Base-by-base conservation (phyloP, 306 rosid genomes). In the Begonia loranthoides region DNA sequence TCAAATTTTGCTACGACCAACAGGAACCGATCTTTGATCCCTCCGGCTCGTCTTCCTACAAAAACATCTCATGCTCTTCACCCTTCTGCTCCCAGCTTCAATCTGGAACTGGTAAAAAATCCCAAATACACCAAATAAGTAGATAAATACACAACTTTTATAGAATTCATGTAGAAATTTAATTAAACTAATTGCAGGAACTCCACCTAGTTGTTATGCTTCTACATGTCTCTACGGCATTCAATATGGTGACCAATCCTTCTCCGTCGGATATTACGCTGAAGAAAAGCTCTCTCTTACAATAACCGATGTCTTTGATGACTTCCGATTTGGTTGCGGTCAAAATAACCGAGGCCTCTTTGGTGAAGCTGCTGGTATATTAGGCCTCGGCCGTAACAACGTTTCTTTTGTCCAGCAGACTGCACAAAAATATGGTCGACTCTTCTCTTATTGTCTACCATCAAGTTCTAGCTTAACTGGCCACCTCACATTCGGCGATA, bases 391-490 rank as follows among this genome's bases (percentile, higher is more conserved):
- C 48, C 82, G 92, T 14, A 61, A 69, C 68, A 66, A 62, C 0
- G 61, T 79, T 58, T 88, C 96, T 49, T 9, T 88, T 4, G 71
- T 88, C 57, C 68, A 79, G 51, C 96, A 84, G 49, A 79, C 84
- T 0, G 69, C 84, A 13, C 3, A 36, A 5, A 79, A 73, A 19
- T 88, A 79, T 57, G 9, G 56, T 2, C 72, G 66, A 17, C 9
- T 53, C 38, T 84, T 88, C 73, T 77, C 95, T 24, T 88, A 88
- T 54, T 88, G 95, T 48, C 74, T 88, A 1, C 96, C 95, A 0
- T 56, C 79, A 44, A 70, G 70, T 11, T 5, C 87, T 6, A 76
- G 86, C 62, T 24, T 53, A 14, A 59, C 73, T 8, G 94, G 95
- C 12, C 55, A 64, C 50, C 81, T 84, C 17, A 11, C 59, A 58